Conservation (phyloP, 1,284 basidiomycete species). For the Psilocybe mexicana region DNA sequence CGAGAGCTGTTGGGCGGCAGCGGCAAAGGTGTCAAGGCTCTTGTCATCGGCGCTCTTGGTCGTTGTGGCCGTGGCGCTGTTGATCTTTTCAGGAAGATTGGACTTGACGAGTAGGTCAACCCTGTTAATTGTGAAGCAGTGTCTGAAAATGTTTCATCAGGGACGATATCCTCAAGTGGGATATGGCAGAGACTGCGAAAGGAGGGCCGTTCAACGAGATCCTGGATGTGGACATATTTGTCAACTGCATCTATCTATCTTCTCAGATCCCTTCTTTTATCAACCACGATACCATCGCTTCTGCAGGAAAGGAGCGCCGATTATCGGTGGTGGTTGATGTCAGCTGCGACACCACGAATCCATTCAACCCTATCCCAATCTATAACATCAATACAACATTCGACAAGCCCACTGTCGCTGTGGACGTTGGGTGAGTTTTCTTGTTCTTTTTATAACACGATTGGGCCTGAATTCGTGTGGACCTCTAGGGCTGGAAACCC, state of each 20-base stretch:
- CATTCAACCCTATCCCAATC: conserved; percentile 97
- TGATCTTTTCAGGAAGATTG: conserved; percentile 93
- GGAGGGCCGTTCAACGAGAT: conserved; percentile 97
- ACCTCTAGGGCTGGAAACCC: conserved; percentile 56
- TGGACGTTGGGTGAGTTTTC: conserved; percentile 69
- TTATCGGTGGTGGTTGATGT: conserved; percentile 94
- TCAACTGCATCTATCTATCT: conserved; percentile 99
- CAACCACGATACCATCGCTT: conserved; percentile 71
- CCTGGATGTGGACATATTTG: conserved; percentile 95
- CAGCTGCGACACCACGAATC: conserved; percentile 99
- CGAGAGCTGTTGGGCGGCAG: conserved; percentile 68
- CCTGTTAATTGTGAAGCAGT: conserved; percentile 3
- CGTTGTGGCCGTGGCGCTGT: conserved; percentile 97
- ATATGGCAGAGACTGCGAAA: conserved; percentile 95
- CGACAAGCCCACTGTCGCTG: conserved; percentile 88
- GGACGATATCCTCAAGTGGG: conserved; percentile 97
- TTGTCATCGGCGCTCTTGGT: conserved; percentile 96
- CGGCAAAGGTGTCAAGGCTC: conserved; percentile 79
- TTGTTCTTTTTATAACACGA: conserved; percentile 1
- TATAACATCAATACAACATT: conserved; percentile 97
- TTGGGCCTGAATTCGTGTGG: conserved; percentile 4
- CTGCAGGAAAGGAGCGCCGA: conserved; percentile 70
- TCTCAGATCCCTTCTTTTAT: conserved; percentile 90
- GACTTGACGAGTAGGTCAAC: conserved; percentile 77
- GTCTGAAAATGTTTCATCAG: conserved; percentile 39